A percentile compares a stretch with the other conserved stretches of the same genome.
Conservation (phyloP, 768 basidiomycete genomes). For the Cystobasidium ongulense region DNA sequence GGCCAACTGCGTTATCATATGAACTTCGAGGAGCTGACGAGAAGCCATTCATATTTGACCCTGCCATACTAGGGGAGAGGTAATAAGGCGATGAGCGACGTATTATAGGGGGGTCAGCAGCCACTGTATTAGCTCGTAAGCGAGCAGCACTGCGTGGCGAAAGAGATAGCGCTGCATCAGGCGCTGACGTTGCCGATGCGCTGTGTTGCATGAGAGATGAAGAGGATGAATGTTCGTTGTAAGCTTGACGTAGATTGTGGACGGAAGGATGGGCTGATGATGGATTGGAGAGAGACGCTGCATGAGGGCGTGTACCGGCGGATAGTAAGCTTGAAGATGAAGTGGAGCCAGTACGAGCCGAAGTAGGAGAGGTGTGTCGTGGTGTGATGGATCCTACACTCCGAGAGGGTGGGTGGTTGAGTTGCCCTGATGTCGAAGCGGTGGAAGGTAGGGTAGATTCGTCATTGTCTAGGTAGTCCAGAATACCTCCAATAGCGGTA, state of each 20-base stretch:
- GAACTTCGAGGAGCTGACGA: neutral
- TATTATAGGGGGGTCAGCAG: neutral
- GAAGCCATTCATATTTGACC: neutral
- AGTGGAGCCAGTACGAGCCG: neutral
- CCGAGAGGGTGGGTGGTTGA: neutral
- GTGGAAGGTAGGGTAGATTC: neutral
- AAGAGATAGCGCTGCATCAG: neutral
- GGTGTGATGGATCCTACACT: neutral
- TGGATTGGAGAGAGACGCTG: constrained; percentile 9
- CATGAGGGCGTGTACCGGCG: neutral
- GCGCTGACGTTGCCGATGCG: neutral
- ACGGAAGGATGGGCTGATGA: constrained; percentile 25
- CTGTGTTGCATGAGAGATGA: constrained; percentile 1
- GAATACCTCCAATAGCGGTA: constrained; percentile 8
- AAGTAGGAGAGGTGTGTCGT: neutral
- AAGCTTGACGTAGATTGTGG: constrained; percentile 13
- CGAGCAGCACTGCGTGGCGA: constrained; percentile 7
- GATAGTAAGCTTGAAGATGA: neutral
- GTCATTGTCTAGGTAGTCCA: constrained; percentile 25
- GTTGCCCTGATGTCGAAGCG: neutral
- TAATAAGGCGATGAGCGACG: constrained; percentile 1
- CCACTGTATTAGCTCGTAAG: constrained; percentile 19
- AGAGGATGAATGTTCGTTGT: constrained; percentile 8
- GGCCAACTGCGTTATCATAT: neutral
- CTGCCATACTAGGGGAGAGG: neutral